A percentile compares a stretch with the other conserved stretches of the same genome.
phyloP scores from a whole-genome alignment of 2,329 filamentous ascomycete species.

The Calonectria crousiana region DNA sequence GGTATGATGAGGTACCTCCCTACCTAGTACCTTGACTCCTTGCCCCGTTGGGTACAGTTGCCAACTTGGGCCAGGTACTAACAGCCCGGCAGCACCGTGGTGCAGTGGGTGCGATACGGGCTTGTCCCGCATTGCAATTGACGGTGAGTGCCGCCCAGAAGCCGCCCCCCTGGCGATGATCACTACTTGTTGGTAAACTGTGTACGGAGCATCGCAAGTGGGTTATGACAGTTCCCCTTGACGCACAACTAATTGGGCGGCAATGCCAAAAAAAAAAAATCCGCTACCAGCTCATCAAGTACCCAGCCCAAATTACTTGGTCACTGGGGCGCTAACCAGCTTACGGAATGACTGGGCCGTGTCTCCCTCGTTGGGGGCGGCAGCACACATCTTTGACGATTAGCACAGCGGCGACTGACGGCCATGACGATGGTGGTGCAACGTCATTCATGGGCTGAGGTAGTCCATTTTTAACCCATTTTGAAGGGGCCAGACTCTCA shows the following conservation, averaged over 20 bases:
- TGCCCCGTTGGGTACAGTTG: slow-evolving; percentile 3
- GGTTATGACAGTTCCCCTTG: background rate
- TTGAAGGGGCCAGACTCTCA: slow-evolving; percentile 7
- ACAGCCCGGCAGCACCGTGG: background rate
- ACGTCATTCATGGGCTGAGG: slow-evolving; percentile 26
- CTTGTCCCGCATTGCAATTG: slow-evolving; percentile 3
- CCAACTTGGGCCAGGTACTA: slow-evolving; percentile 7
- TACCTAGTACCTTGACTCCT: slow-evolving; percentile 4
- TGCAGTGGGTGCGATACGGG: slow-evolving; percentile 7
- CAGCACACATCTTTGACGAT: background rate
- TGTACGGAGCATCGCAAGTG: slow-evolving; percentile 2
- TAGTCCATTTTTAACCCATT: background rate
- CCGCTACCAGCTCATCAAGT: background rate
- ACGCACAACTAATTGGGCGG: background rate
- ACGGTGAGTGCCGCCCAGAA: slow-evolving; percentile 10
- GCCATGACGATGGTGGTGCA: slow-evolving; percentile 5
- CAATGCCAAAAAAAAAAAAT: background rate
- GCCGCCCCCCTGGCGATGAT: slow-evolving; percentile 10
- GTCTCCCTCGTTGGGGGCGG: background rate
- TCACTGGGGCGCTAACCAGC: background rate
- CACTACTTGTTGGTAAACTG: background rate
- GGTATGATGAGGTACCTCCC: slow-evolving; percentile 9
- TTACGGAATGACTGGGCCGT: background rate
- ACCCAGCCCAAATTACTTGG: background rate
- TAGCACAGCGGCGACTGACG: slow-evolving; percentile 2